Evolutionary conservation across 2,329 filamentous ascomycete species (phyloP), one percentile per base, ranked within the genome.

Genomic region (Aspergillus flavus): DNA sequence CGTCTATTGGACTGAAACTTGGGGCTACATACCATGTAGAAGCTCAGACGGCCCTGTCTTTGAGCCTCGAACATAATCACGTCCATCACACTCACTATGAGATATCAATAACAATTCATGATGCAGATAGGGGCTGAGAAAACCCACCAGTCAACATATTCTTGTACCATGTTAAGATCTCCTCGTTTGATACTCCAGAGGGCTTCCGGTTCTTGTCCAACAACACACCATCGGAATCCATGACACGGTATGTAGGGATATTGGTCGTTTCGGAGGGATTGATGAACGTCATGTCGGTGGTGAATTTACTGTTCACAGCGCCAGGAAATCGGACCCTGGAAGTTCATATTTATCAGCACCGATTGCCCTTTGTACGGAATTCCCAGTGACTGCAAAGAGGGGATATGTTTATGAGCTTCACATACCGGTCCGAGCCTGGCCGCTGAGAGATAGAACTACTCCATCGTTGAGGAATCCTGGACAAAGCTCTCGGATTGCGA

Each of bases 61-160:
- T 99, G 95, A 0, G 95, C 94, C 73, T 99, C 95, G 74, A 97
- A 97, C 94, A 98, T 98, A 76, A 98, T 91, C 61, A 96, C 79
- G 75, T 99, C 95, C 93, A 99, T 95, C 69, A 98, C 91, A 61
- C 91, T 88, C 61, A 90, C 86, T 84, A 57, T 2, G 21, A 14
- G 26, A 4, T 7, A 26, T 62, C 28, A 62, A 39, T 55, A 36
- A 30, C 12, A n/a, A 41, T 32, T 26, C 14, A 34, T 43, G 14
- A 6, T 30, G 19, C 32, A 23, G 34, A 21, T n/a, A 32, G 26
- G n/a, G 10, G 9, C 9, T 3, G 21, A 16, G 10, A 9, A 4
- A 59, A 72, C 78, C 50, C 67, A 85, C 84, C 79, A 32, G 82
- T 85, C 62, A 89, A 77, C 87, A 90, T 90, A 70, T 89, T 87